A percentile compares a stretch with the other conserved stretches of the same genome.
These are phyloP conservation scores for Truncatella angustata DNA, from an alignment of 2,329 filamentous ascomycete genomes.

Conservation along the genomic window DNA sequence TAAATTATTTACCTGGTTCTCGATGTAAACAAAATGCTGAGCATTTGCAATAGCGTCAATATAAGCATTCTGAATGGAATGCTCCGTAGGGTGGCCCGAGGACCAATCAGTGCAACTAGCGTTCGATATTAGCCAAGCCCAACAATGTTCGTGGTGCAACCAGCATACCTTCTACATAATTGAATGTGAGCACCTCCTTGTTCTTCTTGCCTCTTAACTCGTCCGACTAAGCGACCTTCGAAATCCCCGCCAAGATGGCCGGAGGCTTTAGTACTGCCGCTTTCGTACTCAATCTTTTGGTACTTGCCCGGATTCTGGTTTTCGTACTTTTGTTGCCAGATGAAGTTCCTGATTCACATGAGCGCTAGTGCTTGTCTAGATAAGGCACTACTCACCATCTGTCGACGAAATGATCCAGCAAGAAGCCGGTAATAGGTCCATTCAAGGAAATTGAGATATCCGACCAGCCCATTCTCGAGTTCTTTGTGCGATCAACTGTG, in stretches of 20 bases:
- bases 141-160: too few species aligned
- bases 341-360: constrained; percentile 64
- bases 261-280: constrained; percentile 17
- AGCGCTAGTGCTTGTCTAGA: constrained; percentile 6
- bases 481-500: constrained; percentile 70
- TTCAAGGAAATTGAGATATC: constrained; percentile 77
- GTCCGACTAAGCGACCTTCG: constrained; percentile 39
- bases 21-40: constrained; percentile 74
- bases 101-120: constrained; percentile 51
- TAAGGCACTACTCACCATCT: constrained; percentile 58
- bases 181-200: constrained; percentile 38
- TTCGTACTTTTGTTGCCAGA: constrained; percentile 78
- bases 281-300: constrained; percentile 23
- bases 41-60: constrained; percentile 67
- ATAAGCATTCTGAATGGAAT: constrained; percentile 87
- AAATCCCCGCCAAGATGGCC: constrained; percentile 37
- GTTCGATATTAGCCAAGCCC: neutral
- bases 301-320: constrained; percentile 52
- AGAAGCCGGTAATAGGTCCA: constrained; percentile 72
- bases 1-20: constrained; percentile 56
- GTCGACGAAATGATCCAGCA: constrained; percentile 77
- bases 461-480: constrained; percentile 89
- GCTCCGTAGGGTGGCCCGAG: constrained; percentile 52
- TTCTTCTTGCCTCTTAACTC: constrained; percentile 36
- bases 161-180: constrained; percentile 43